Evolutionary conservation across 352 stramenopile species (phyloP), one percentile per base, ranked within the genome.

Genomic region (Thraustochytrium striatum): DNA sequence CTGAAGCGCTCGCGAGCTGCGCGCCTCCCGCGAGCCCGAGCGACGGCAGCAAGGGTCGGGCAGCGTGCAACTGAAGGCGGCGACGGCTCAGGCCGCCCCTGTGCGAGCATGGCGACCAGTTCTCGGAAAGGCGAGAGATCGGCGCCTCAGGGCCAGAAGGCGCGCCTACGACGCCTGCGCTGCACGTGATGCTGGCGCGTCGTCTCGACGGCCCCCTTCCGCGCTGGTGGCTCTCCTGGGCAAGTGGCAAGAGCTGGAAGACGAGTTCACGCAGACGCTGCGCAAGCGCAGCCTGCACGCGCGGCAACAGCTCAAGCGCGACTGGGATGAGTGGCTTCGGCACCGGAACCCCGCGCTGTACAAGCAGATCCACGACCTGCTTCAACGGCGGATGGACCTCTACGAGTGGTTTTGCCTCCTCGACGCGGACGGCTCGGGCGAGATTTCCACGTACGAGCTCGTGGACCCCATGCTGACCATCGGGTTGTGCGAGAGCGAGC

Each of bases 391-490:
- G 5, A 72, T 75, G 41, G 38, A 72, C 32, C 72, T 81, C 11
- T 47, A n/a, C 21, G 28, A 55, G 13, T 94, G 89, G 89, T 94
- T 94, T 57, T 87, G 92, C 58, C 92, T 89, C n/a, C 83, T 95
- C 11, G 90, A 95, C 72, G 72, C 86, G 0, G 90, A 95, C 53
- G 87, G 88, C 25, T 92, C 87, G 0, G 90, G 89, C 1, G 89
- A 92, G 61, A 89, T 93, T 16, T 88, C 88, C 3, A 72, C 91
- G 25, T 84, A 88, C 58, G 89, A 95, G 69, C 85, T 95, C 8
- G 90, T 92, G 47, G 90, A 94, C 43, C 90, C 90, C 16, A 82
- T 95, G 21, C 87, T 95, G 13, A 92, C 89, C 0, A 89, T 93
- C 8, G 90, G 90, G 0, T 84, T 95, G 28, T 90, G 89, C 30